phyloP scores from a whole-genome alignment of 1,139 yeast species.

The Protomyces arabidopsidicola region DNA sequence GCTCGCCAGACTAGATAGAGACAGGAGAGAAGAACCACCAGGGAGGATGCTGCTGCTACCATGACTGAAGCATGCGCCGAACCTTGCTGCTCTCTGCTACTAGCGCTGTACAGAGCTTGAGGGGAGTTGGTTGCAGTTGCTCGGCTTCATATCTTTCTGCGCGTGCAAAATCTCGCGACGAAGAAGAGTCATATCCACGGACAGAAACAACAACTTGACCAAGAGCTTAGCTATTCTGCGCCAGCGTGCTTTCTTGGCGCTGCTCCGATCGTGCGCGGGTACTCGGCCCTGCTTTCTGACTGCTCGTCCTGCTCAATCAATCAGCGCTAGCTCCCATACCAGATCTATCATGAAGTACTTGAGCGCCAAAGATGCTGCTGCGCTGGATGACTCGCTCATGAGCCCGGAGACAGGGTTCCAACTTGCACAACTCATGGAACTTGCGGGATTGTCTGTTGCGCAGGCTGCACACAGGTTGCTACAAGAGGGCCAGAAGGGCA shows the following conservation, averaged over 20 bases:
- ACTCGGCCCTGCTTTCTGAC: too few species aligned
- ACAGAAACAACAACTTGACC: too few species aligned
- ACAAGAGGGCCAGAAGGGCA: conserved; percentile 49
- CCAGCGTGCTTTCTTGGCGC: too few species aligned
- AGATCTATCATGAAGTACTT: conserved; percentile 29
- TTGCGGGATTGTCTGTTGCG: conserved; percentile 93
- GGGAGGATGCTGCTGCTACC: conserved; percentile 24
- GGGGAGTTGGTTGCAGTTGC: too few species aligned
- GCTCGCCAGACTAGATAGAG: conserved; percentile 52
- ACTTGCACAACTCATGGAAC: conserved; percentile 52
- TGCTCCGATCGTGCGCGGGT: too few species aligned
- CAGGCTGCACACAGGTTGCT: conserved; percentile 62
- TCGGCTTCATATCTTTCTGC: too few species aligned
- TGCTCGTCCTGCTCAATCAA: too few species aligned
- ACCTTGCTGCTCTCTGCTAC: background rate
- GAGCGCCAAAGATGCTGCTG: conserved; percentile 66
- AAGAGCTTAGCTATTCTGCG: too few species aligned
- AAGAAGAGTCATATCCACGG: too few species aligned
- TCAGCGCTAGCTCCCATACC: too few species aligned
- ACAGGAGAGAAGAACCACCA: conserved; percentile 39
- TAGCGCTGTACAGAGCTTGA: too few species aligned
- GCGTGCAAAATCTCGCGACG: too few species aligned
- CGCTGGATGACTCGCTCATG: conserved; percentile 82
- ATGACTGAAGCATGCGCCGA: background rate
- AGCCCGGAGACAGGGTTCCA: conserved; percentile 55